phyloP scores from a whole-genome alignment of 83 land plant genomes.

The Thuja plicata region DNA sequence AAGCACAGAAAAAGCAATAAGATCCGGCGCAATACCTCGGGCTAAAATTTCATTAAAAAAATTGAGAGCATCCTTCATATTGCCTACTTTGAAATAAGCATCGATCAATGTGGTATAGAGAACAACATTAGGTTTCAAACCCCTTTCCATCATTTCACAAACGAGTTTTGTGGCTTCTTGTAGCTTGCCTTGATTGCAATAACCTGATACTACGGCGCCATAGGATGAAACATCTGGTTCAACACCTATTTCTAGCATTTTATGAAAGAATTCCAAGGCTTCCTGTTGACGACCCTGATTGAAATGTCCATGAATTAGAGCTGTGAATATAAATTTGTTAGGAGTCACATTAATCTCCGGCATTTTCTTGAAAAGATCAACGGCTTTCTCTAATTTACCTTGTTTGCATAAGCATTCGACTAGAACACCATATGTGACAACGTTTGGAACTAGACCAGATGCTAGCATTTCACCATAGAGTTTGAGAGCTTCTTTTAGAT shows the following conservation, averaged over 20 bases:
- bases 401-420: slow-evolving; percentile 47
- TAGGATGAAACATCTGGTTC: slow-evolving; percentile 37
- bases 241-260: slow-evolving; percentile 30
- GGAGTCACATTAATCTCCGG: slow-evolving; percentile 26
- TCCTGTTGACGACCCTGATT: slow-evolving; percentile 20
- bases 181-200: slow-evolving; percentile 28
- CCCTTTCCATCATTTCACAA: slow-evolving; percentile 28
- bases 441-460: slow-evolving; percentile 27
- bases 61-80: slow-evolving; percentile 31
- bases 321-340: slow-evolving; percentile 33
- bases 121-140: slow-evolving; percentile 27
- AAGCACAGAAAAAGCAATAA: slow-evolving; percentile 40
- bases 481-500: slow-evolving; percentile 37
- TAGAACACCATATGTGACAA: slow-evolving; percentile 43
- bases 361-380: slow-evolving; percentile 43
- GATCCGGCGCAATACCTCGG: slow-evolving; percentile 23
- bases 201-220: slow-evolving; percentile 50
- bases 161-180: slow-evolving; percentile 35
- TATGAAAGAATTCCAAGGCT: slow-evolving; percentile 21
- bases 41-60: slow-evolving; percentile 33
- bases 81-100: slow-evolving; percentile 46
- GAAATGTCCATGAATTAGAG: slow-evolving; percentile 46
- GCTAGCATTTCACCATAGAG: slow-evolving; percentile 38
- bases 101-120: slow-evolving; percentile 44
- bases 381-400: slow-evolving; percentile 42